Conservation (phyloP, 352 stramenopile genomes). For the Halophytophthora polymorphica region DNA sequence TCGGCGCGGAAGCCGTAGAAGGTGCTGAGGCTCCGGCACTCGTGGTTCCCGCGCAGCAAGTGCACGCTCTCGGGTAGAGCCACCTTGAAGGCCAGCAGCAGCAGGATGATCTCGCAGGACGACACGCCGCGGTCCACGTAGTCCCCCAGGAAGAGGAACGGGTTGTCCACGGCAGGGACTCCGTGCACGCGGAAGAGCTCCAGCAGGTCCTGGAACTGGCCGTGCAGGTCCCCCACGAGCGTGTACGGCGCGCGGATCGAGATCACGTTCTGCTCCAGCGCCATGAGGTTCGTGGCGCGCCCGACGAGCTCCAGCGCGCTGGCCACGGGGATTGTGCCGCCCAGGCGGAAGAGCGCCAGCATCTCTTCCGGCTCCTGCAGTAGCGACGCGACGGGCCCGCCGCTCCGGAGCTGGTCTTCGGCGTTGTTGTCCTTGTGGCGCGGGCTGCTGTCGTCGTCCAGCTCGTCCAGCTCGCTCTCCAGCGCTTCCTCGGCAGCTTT, state of each 20-base stretch:
- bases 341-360: slow-evolving; percentile 32
- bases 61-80: slow-evolving; percentile 99
- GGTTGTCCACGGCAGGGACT: slow-evolving; percentile 64
- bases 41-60: slow-evolving; percentile 98
- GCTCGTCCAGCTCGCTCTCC: slow-evolving; percentile 26
- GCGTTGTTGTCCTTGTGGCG: slow-evolving; percentile 31
- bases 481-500: slow-evolving; percentile 13
- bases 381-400: not conserved
- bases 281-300: slow-evolving; percentile 56
- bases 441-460: slow-evolving; percentile 2
- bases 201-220: slow-evolving; percentile 98
- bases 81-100: slow-evolving; percentile 97
- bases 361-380: slow-evolving; percentile 33
- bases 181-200: slow-evolving; percentile 62
- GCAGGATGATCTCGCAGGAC: slow-evolving; percentile 96
- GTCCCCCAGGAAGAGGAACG: slow-evolving; percentile 97
- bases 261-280: slow-evolving; percentile 57
- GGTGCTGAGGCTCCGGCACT: slow-evolving; percentile 98
- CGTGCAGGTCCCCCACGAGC: slow-evolving; percentile 91
- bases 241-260: slow-evolving; percentile 44
- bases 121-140: slow-evolving; percentile 93
- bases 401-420: slow-evolving; percentile 15
- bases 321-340: slow-evolving; percentile 39
- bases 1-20: slow-evolving; percentile 99
- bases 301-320: slow-evolving; percentile 57